Evolutionary conservation across 2,329 filamentous ascomycete genomes (phyloP), one percentile per base, ranked within the genome.

Genomic region (Juglanconis sp.): DNA sequence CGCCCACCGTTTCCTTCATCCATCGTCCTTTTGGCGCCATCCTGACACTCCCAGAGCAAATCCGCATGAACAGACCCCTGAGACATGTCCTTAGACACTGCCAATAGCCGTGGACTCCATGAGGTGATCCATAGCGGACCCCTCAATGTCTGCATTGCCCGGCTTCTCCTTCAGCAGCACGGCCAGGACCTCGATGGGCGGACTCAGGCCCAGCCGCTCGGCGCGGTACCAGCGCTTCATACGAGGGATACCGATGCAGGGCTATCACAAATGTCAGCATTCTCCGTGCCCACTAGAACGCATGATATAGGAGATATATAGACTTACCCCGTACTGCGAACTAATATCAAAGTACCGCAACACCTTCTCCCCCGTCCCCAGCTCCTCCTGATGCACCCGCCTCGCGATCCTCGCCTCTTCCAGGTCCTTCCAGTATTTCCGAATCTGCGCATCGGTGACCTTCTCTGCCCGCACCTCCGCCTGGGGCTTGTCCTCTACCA

Each of bases 341-440:
- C 88, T 95, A 66, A 96, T 89, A 72, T 99, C 95, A 75, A 95
- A 99, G 72, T 96, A 91, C 64, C 94, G 81, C 68, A 98, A 75
- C 32, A 98, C 86, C 79, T 94, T 96, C 80, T 98, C 93, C 59
- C 89, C 81, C 50, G 90, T 66, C 10, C 80, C 82, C 66, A 98
- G 71, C 2, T 81, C 87, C 68, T 88, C 75, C 75, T 96, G 92
- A 70, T 98, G 95, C 40, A 96, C 87, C 67, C 89, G 79, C 47
- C 84, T 83, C 17, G 90, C 85, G 61, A 81, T 81, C 66, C 91
- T 81, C 68, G 86, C 81, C 46, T 78, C 77, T 77, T 96, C 91
- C 65, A 94, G 85, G 10, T 74, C 74, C 65, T 79, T 79, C 92
- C 92, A 97, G 72, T 96, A 97, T 69, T 79, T 81, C 67, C 83